Percentiles rank a stretch among this genome's conserved stretches.
Conservation (phyloP, 2,329 filamentous ascomycete species). For the Bertia moriformis region DNA sequence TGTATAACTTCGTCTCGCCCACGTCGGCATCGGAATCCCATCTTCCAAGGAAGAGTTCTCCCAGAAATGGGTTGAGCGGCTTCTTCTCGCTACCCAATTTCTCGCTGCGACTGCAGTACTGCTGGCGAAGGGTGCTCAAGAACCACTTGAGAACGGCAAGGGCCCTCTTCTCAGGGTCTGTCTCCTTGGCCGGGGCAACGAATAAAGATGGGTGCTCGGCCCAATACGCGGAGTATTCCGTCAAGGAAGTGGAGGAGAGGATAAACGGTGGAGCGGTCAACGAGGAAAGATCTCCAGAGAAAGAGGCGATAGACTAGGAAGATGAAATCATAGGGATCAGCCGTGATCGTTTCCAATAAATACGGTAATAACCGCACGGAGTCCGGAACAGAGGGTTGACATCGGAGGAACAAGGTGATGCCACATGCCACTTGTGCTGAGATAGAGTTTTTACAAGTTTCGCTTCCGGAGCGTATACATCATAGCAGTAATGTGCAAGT, state of each 20-base stretch:
- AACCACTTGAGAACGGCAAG: constrained; percentile 94
- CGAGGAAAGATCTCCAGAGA: constrained; percentile 69
- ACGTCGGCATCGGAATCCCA: constrained; percentile 51
- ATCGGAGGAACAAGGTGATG: constrained; percentile 2
- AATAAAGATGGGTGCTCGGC: constrained; percentile 66
- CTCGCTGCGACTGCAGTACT: constrained; percentile 63
- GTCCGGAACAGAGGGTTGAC: background rate
- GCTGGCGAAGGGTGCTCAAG: constrained; percentile 79
- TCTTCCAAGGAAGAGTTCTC: constrained; percentile 81
- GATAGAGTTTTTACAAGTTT: constrained; percentile 4
- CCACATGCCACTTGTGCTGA: too few relatives aligned
- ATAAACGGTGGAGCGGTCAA: constrained; percentile 74
- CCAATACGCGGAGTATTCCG: constrained; percentile 75
- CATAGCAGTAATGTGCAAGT: constrained; percentile 2
- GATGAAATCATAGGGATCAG: constrained; percentile 3
- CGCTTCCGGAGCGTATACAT: constrained; percentile 2
- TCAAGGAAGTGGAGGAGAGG: constrained; percentile 62
- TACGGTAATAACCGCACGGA: background rate
- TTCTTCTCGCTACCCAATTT: constrained; percentile 87
- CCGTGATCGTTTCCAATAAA: background rate
- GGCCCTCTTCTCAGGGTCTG: constrained; percentile 68
- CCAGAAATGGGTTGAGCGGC: constrained; percentile 88
- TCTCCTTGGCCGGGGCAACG: constrained; percentile 65
- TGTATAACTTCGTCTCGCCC: constrained; percentile 73
- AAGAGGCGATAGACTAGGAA: constrained; percentile 55